Evolutionary conservation across 164 flowering plant species (phyloP).

Genomic region (Warburgia ugandensis): DNA sequence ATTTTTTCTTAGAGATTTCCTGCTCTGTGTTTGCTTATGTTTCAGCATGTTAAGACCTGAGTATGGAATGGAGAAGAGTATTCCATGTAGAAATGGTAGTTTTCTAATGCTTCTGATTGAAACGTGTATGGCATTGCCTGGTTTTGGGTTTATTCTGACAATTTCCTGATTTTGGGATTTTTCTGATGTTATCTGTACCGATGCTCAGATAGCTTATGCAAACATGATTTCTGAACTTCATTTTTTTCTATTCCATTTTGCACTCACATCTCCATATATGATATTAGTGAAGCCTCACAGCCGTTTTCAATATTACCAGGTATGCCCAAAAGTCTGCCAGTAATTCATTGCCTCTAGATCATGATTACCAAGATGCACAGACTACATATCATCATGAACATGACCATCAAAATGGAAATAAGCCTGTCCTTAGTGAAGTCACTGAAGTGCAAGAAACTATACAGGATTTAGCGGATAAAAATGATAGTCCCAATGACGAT

Average conservation of each 20-base stretch:
- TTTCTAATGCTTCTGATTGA: neutral
- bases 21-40: too few relatives aligned
- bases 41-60: too few relatives aligned
- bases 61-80: too few relatives aligned
- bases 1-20: too few relatives aligned
- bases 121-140: neutral
- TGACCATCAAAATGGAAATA: constrained; percentile 9
- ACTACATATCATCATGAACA: constrained; percentile 13
- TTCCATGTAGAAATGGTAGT: too few relatives aligned
- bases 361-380: constrained; percentile 13
- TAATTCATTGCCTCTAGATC: constrained; percentile 8
- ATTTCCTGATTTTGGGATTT: neutral
- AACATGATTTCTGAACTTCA: neutral
- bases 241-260: neutral
- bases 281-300: neutral
- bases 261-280: neutral
- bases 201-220: neutral
- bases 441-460: constrained; percentile 16
- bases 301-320: constrained; percentile 19
- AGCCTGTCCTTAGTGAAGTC: constrained; percentile 10
- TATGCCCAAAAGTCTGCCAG: constrained; percentile 11
- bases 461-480: constrained; percentile 8
- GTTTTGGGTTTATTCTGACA: neutral
- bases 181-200: neutral
- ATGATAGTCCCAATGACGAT: constrained; percentile 7